Base-by-base conservation (phyloP, 306 rosid genomes). In the Styphnolobium japonicum region DNA sequence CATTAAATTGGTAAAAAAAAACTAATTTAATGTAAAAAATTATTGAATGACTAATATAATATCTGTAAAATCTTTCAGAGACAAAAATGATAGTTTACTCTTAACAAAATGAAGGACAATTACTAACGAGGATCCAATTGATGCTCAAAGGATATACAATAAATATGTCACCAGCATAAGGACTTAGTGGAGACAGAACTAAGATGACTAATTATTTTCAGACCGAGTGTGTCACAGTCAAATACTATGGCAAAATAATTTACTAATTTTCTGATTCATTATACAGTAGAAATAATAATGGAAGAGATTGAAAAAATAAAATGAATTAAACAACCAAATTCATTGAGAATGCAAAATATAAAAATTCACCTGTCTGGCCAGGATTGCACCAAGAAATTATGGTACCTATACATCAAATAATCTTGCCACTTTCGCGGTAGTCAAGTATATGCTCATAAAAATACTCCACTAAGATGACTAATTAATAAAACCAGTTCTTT, bases 391-490 rank as follows among this genome's bases (percentile, higher is more conserved):
- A 79, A 79, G 62, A 84, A 65, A 42, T 34, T 69, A 71, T 43
- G 82, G 64, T 81, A 64, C 82, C 84, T 74, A 65, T 66, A 34
- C 48, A 65, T 39, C 56, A 40, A 71, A 85, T 71, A 46, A 79
- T 64, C 79, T 75, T 73, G 74, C 74, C 78, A 76, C 56, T 73
- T 80, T 68, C 86, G n/a, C n/a, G 39, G 82, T 55, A 69, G 64
- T 66, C 80, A 72, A 46, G 85, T 46, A 85, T 76, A 80, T 68
- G 80, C 86, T 64, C 77, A 70, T 58, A 71, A 75, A 48, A 71
- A 63, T 79, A 75, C 76, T 66, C 76, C 80, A 61, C 19, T 39
- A 27, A 39, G 12, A n/a, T n/a, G n/a, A n/a, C n/a, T n/a, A n/a
- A n/a, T 7, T 25, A 25, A 25, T 4, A 27, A 12, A 57, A 25